Evolutionary conservation across 441 rosid species (phyloP), one percentile per base, ranked within the genome.

Genomic region (Heliophila coronopifolia): DNA sequence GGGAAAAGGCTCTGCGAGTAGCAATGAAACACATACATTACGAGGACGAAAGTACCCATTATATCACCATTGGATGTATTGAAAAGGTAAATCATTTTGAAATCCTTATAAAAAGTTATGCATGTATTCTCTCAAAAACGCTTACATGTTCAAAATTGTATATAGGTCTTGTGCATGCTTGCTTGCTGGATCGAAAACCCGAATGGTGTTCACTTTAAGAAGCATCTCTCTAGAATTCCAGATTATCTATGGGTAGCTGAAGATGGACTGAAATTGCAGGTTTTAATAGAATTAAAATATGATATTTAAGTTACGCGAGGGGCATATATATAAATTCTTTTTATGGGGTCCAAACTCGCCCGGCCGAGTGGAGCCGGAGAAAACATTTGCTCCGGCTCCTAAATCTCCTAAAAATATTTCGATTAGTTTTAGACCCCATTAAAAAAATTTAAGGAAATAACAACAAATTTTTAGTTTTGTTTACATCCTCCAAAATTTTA

Each of bases 241-340:
- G 83, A 80, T 39, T 80, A 59, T 49, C 75, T 66, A 30, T 80
- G 83, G 86, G 36, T 80, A 2, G 83, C 83, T 3, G 83, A 80
- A 75, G 86, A 80, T 42, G 83, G 83, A 15, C 17, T 80, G 63
- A 80, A 75, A 66, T 59, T 80, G 73, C 80, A 76, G 75, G 82
- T 73, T 10, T 14, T 12, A 33, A 5, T 19, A 1, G 11, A 44
- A 9, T 27, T 10, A n/a, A 20, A 18, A 9, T 2, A 8, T 10
- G 10, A 1, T 30, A 28, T 24, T 6, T 25, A 52, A 37, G 12
- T 20, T n/a, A n/a, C n/a, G n/a, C n/a, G n/a, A n/a, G n/a, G n/a
- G n/a, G n/a, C n/a, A n/a, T n/a, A n/a, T n/a, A n/a, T n/a, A n/a
- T n/a, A n/a, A n/a, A n/a, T n/a, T n/a, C n/a, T n/a, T n/a, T n/a